Evolutionary conservation across 352 stramenopile species (phyloP).

Genomic region (Phytophthora pistaciae): DNA sequence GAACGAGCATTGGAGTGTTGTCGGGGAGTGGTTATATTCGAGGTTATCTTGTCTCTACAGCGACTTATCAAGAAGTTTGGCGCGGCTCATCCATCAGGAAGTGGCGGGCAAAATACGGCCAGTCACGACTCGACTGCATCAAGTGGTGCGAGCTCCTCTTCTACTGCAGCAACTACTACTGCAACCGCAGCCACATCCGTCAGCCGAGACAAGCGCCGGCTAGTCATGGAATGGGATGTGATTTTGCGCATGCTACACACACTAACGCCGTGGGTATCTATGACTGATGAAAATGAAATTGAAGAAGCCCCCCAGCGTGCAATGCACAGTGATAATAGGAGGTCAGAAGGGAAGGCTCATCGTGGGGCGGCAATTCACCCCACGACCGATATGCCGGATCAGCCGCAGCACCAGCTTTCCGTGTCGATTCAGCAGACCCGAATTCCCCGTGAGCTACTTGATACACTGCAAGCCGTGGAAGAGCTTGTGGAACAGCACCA

Average conservation of each 20-base stretch:
- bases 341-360: constrained; percentile 14
- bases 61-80: constrained; percentile 91
- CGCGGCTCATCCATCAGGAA: constrained; percentile 12
- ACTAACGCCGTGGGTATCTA: constrained; percentile 77
- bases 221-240: constrained; percentile 88
- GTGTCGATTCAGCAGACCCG: constrained; percentile 75
- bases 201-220: constrained; percentile 35
- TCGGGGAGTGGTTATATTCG: constrained; percentile 85
- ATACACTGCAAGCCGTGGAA: constrained; percentile 80
- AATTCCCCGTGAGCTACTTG: constrained; percentile 81
- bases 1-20: constrained; percentile 70
- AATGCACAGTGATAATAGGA: constrained; percentile 17
- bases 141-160: constrained; percentile 5
- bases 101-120: constrained; percentile 13
- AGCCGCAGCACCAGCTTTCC: constrained; percentile 40
- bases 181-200: neutral
- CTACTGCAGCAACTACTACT: neutral
- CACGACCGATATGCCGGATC: constrained; percentile 16
- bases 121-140: constrained; percentile 6
- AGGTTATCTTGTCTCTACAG: constrained; percentile 89
- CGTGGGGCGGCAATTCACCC: constrained; percentile 22
- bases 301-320: constrained; percentile 31
- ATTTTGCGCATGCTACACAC: constrained; percentile 80
- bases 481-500: constrained; percentile 66
- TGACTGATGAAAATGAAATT: constrained; percentile 47